Evolutionary conservation across 1,139 yeast genomes (phyloP).

Genomic region (Cylindricascospora bacillispora): DNA sequence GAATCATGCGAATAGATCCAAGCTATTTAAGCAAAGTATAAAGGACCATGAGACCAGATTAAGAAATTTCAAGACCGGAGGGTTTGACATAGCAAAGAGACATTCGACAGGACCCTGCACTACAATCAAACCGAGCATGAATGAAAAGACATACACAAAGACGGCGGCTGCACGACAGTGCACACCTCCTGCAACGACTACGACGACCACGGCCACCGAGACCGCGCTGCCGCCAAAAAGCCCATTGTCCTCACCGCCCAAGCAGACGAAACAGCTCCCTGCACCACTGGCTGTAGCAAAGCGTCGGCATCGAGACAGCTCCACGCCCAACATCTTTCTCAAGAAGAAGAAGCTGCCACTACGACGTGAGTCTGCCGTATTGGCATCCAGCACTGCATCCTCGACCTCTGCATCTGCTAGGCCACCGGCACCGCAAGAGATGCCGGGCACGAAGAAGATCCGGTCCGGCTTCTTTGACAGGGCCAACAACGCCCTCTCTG

Average conservation of each 20-base stretch:
- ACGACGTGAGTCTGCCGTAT: slow-evolving; percentile 1
- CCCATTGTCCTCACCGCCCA: too few species aligned
- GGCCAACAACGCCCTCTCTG: neutral
- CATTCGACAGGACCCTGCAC: too few species aligned
- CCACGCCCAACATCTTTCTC: too few species aligned
- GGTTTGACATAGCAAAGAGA: slow-evolving; percentile 7
- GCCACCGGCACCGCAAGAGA: neutral
- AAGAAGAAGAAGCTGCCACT: slow-evolving; percentile 9
- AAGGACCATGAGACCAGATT: slow-evolving; percentile 14
- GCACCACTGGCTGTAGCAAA: too few species aligned
- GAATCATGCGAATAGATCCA: slow-evolving; percentile 7
- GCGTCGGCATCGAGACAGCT: too few species aligned
- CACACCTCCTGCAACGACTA: neutral
- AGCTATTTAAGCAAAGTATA: slow-evolving; percentile 11
- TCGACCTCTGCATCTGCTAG: slow-evolving; percentile 1
- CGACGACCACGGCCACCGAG: neutral
- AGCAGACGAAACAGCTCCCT: too few species aligned
- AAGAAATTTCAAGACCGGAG: slow-evolving; percentile 16
- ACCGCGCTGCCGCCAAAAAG: too few species aligned
- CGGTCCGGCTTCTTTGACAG: neutral
- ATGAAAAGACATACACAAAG: too few species aligned
- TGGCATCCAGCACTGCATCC: neutral
- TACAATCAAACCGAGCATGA: too few species aligned
- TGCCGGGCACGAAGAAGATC: neutral
- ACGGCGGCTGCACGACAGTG: slow-evolving; percentile 8